These are phyloP conservation scores for Acidiella bohemica DNA, from an alignment of 495 filamentous ascomycete genomes.

Conservation along the genomic window DNA sequence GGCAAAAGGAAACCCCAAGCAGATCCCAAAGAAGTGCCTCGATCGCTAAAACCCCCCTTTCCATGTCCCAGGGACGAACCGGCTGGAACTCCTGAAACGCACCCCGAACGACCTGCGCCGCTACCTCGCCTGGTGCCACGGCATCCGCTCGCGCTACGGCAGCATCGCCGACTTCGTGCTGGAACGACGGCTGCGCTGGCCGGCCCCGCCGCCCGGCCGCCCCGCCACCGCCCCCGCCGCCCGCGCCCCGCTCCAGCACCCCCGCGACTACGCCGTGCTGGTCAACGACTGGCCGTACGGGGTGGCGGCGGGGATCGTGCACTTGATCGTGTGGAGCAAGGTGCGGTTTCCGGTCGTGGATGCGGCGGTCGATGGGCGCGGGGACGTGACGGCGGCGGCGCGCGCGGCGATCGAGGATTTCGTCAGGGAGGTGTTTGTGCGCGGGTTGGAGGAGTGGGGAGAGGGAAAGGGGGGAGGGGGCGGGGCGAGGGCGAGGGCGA, in stretches of 20 bases:
- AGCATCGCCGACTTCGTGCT: slow-evolving; percentile 65
- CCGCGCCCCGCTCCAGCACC: slow-evolving; percentile 50
- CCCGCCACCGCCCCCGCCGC: slow-evolving; percentile 40
- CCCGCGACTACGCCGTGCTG: slow-evolving; percentile 60
- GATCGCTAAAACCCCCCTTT: background rate
- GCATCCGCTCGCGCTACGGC: slow-evolving; percentile 59
- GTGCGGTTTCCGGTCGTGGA: slow-evolving; percentile 42
- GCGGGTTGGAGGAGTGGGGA: slow-evolving; percentile 32
- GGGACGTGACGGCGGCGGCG: slow-evolving; percentile 60
- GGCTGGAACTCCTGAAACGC: slow-evolving; percentile 63
- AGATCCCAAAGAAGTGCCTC: too few species aligned
- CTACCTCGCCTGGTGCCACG: slow-evolving; percentile 66
- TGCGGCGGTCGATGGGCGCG: slow-evolving; percentile 37
- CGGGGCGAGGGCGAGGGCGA: slow-evolving; percentile 19
- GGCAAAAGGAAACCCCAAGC: background rate
- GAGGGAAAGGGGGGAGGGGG: slow-evolving; percentile 21
- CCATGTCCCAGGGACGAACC: slow-evolving; percentile 49
- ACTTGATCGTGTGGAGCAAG: slow-evolving; percentile 57
- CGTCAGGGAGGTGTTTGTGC: slow-evolving; percentile 52
- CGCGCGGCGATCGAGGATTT: slow-evolving; percentile 49
- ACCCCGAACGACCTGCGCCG: slow-evolving; percentile 70
- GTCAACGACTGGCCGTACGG: slow-evolving; percentile 92
- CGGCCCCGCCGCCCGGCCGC: slow-evolving; percentile 8
- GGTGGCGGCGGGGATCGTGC: slow-evolving; percentile 51
- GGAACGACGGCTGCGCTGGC: slow-evolving; percentile 60